Conservation (phyloP, 352 stramenopile genomes). For the Globisporangium nunn region DNA sequence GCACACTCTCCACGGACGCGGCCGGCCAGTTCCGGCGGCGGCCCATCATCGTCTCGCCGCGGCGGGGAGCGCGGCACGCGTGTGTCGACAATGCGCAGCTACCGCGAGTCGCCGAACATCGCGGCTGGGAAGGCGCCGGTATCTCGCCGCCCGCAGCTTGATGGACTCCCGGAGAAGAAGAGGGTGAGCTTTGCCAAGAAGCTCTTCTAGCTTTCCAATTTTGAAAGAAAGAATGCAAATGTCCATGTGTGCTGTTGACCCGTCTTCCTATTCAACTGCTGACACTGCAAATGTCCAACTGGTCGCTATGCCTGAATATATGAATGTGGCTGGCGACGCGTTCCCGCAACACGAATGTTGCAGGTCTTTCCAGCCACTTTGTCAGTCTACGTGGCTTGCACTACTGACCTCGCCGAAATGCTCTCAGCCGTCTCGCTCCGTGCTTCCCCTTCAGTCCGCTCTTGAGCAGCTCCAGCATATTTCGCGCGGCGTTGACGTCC, state of each 20-base stretch:
- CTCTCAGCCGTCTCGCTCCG: no score
- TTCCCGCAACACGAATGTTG: no score
- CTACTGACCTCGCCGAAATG: no score
- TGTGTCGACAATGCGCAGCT: slow-evolving; percentile 14
- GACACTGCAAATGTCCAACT: no score
- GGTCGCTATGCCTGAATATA: no score
- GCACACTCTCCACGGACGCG: slow-evolving; percentile 18
- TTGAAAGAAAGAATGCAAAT: not conserved
- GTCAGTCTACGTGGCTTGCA: no score
- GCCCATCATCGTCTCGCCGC: not conserved
- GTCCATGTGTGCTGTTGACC: not conserved
- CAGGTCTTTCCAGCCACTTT: no score
- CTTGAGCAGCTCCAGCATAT: no score
- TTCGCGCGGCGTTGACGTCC: no score
- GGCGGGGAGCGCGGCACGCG: not conserved
- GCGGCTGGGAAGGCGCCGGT: slow-evolving; percentile 2
- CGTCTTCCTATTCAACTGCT: no score
- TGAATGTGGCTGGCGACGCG: no score
- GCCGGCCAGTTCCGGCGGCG: not conserved
- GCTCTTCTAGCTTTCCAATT: slow-evolving; percentile 2
- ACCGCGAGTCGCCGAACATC: slow-evolving; percentile 1
- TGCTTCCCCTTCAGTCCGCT: no score
- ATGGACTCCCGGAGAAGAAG: slow-evolving; percentile 7
- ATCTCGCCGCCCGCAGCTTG: not conserved
- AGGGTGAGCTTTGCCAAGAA: slow-evolving; percentile 5